Conservation (phyloP, 306 rosid genomes). For the Prunus fruticosa region DNA sequence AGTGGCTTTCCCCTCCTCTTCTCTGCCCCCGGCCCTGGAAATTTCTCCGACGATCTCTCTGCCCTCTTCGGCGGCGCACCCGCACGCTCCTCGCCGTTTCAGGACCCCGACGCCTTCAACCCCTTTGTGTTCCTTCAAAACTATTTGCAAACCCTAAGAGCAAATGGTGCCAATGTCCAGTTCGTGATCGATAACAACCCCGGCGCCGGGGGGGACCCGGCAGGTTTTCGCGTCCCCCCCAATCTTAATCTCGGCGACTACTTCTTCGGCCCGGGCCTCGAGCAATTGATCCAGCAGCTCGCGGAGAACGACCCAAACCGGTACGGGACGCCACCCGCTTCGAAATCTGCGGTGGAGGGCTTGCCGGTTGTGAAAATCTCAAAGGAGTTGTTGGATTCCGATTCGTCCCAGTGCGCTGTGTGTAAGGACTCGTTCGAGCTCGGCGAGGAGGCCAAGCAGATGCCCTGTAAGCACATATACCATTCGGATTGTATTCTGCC, state of each 20-base stretch:
- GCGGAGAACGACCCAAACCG: slow-evolving; percentile 94
- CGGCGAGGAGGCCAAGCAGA: slow-evolving; percentile 64
- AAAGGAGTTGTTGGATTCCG: slow-evolving; percentile 58
- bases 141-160: slow-evolving; percentile 60
- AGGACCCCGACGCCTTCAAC: slow-evolving; percentile 57
- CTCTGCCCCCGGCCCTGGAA: slow-evolving; percentile 28
- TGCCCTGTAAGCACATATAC: slow-evolving; percentile 90
- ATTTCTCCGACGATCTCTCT: slow-evolving; percentile 50
- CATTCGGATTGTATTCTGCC: slow-evolving; percentile 80
- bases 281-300: slow-evolving; percentile 89
- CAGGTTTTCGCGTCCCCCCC: slow-evolving; percentile 41
- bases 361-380: slow-evolving; percentile 56
- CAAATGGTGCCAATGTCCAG: slow-evolving; percentile 68
- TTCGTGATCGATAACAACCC: slow-evolving; percentile 54
- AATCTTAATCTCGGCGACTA: slow-evolving; percentile 78
- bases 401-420: slow-evolving; percentile 85
- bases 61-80: slow-evolving; percentile 51
- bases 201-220: slow-evolving; percentile 39
- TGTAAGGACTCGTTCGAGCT: slow-evolving; percentile 80
- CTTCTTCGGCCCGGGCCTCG: slow-evolving; percentile 91
- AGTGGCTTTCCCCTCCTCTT: slow-evolving; percentile 42
- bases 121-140: slow-evolving; percentile 70
- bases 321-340: slow-evolving; percentile 84
- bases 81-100: slow-evolving; percentile 34
- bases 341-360: slow-evolving; percentile 56